Conservation (phyloP, 257 asterid genomes). For the Primulina tabacum region DNA sequence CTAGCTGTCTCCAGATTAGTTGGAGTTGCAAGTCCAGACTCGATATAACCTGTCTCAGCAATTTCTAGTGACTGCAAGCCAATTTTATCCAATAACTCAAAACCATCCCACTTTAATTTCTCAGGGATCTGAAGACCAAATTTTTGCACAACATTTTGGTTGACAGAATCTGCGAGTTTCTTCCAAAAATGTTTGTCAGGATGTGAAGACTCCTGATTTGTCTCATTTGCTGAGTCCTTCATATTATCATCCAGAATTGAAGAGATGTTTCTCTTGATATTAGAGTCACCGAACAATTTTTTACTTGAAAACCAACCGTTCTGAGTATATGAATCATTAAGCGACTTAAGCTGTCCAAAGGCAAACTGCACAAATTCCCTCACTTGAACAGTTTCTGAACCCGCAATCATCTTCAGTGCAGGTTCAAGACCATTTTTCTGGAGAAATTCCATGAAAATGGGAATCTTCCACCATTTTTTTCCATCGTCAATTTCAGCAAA, state of each 20-base stretch:
- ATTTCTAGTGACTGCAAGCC: slow-evolving; percentile 62
- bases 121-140: slow-evolving; percentile 70
- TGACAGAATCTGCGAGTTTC: slow-evolving; percentile 58
- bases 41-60: slow-evolving; percentile 75
- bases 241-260: slow-evolving; percentile 23
- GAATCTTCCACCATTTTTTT: slow-evolving; percentile 95
- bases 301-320: slow-evolving; percentile 47
- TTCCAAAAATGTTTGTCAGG: slow-evolving; percentile 80
- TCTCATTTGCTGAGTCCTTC: slow-evolving; percentile 32
- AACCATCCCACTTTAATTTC: slow-evolving; percentile 77
- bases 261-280: slow-evolving; percentile 25
- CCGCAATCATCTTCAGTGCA: slow-evolving; percentile 69
- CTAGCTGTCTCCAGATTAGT: slow-evolving; percentile 35
- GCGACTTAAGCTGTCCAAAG: slow-evolving; percentile 73
- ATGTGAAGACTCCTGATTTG: slow-evolving; percentile 39
- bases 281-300: slow-evolving; percentile 18
- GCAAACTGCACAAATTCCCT: slow-evolving; percentile 92
- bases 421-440: slow-evolving; percentile 74
- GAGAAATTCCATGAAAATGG: slow-evolving; percentile 73
- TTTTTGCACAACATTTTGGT: slow-evolving; percentile 55
- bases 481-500: slow-evolving; percentile 80
- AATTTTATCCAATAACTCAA: slow-evolving; percentile 61
- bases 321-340: slow-evolving; percentile 63
- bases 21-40: slow-evolving; percentile 90
- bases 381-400: slow-evolving; percentile 90